Evolutionary conservation across 164 flowering plant species (phyloP).

Genomic region (Kalanchoe fedtschenkoi): DNA sequence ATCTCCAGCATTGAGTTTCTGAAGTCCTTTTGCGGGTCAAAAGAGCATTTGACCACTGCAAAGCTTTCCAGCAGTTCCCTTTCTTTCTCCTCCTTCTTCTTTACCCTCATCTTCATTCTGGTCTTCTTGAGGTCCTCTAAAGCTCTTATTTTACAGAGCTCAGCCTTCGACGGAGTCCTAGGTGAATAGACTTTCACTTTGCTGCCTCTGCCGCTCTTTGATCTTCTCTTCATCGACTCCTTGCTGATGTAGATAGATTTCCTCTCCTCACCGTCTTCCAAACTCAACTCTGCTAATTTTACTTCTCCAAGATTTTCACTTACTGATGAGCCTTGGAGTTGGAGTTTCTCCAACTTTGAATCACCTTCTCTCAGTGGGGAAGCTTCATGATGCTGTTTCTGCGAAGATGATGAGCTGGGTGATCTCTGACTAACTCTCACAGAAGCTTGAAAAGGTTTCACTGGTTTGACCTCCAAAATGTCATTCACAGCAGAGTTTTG

Average conservation of each 20-base stretch:
- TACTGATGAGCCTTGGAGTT: constrained; percentile 5
- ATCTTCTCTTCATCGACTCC: constrained; percentile 18
- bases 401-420: not conserved
- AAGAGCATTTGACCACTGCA: constrained; percentile 64
- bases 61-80: constrained; percentile 35
- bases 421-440: not conserved
- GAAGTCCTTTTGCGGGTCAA: constrained; percentile 63
- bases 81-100: constrained; percentile 12
- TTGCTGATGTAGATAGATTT: constrained; percentile 28
- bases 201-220: constrained; percentile 23
- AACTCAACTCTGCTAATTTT: constrained; percentile 16
- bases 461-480: not conserved
- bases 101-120: constrained; percentile 28
- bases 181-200: constrained; percentile 41
- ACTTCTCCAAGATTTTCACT: constrained; percentile 19
- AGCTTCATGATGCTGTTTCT: not conserved
- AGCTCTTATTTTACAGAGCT: constrained; percentile 54
- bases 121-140: constrained; percentile 52
- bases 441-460: not conserved
- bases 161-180: constrained; percentile 34
- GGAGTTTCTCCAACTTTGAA: constrained; percentile 8
- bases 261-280: constrained; percentile 32
- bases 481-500: not conserved
- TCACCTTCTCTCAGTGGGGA: not conserved
- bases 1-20: constrained; percentile 87